Percentiles rank a stretch among this genome's conserved stretches.
Evolutionary conservation across 768 basidiomycete species (phyloP).

Genomic region (Auricularia cornea): DNA sequence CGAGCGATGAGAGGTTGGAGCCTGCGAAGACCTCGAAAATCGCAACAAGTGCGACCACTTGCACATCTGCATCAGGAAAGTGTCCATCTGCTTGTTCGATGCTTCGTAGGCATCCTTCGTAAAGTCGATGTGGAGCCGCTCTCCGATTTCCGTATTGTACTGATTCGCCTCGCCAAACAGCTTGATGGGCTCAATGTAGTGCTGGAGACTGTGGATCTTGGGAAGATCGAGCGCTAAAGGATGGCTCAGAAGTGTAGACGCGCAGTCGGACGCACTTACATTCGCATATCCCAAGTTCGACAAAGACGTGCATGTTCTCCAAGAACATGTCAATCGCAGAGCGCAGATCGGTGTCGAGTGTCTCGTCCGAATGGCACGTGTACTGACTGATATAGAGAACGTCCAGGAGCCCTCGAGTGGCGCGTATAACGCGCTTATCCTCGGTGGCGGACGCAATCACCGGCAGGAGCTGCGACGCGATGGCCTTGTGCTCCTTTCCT

Average conservation of each 20-base stretch:
- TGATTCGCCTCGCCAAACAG: slow-evolving; percentile 7
- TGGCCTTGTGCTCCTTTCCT: slow-evolving; percentile 7
- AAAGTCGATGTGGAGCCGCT: not conserved
- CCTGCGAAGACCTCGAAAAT: no score
- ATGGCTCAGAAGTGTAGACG: not conserved
- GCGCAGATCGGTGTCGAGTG: slow-evolving; percentile 6
- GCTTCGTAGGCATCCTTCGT: not conserved
- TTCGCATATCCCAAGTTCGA: slow-evolving; percentile 3
- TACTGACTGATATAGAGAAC: slow-evolving; percentile 20
- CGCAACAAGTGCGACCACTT: not conserved
- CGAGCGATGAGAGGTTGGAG: no score
- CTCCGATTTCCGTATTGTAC: not conserved
- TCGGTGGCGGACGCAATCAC: not conserved
- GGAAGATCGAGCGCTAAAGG: slow-evolving; percentile 26
- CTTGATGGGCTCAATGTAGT: slow-evolving; percentile 16
- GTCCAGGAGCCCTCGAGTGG: slow-evolving; percentile 12
- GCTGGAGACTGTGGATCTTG: slow-evolving; percentile 14
- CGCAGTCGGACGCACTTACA: no score
- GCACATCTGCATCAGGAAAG: not conserved
- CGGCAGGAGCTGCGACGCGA: slow-evolving; percentile 3
- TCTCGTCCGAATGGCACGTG: slow-evolving; percentile 5
- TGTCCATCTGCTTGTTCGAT: not conserved
- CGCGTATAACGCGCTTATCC: not conserved
- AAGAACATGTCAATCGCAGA: slow-evolving; percentile 7
- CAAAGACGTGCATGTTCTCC: slow-evolving; percentile 4